phyloP scores from a whole-genome alignment of 768 basidiomycete species.

The Gymnopilus junonius region DNA sequence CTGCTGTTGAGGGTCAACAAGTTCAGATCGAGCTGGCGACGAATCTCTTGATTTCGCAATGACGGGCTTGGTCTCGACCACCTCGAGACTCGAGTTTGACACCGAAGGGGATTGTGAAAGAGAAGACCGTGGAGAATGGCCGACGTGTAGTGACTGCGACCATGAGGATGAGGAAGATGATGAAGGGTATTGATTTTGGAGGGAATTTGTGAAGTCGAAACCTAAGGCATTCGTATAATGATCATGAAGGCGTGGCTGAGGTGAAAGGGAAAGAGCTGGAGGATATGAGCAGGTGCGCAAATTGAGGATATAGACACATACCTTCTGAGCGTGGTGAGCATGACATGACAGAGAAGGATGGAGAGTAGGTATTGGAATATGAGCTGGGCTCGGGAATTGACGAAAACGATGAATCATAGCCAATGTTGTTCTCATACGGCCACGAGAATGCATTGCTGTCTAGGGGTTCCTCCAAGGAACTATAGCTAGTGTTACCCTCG shows the following conservation, averaged over 20 bases:
- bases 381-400: slow-evolving; percentile 22
- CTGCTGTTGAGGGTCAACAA: slow-evolving; percentile 31
- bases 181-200: slow-evolving; percentile 27
- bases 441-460: slow-evolving; percentile 27
- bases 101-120: slow-evolving; percentile 29
- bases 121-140: slow-evolving; percentile 21
- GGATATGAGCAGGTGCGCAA: slow-evolving; percentile 6
- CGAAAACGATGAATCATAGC: slow-evolving; percentile 27
- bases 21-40: slow-evolving; percentile 29
- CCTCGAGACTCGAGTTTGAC: slow-evolving; percentile 31
- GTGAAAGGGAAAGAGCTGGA: slow-evolving; percentile 30
- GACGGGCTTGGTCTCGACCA: slow-evolving; percentile 21
- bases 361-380: slow-evolving; percentile 27
- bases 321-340: slow-evolving; percentile 39
- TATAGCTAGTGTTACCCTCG: neutral
- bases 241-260: slow-evolving; percentile 35
- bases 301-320: slow-evolving; percentile 13
- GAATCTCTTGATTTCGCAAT: slow-evolving; percentile 10
- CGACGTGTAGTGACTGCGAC: slow-evolving; percentile 14
- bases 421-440: slow-evolving; percentile 29
- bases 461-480: slow-evolving; percentile 24
- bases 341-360: slow-evolving; percentile 34
- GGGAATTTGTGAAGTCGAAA: slow-evolving; percentile 34
- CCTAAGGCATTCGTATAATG: slow-evolving; percentile 36
- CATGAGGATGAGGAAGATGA: slow-evolving; percentile 21